Base-by-base conservation (phyloP, 768 basidiomycete genomes). In the Suillus bovinus region DNA sequence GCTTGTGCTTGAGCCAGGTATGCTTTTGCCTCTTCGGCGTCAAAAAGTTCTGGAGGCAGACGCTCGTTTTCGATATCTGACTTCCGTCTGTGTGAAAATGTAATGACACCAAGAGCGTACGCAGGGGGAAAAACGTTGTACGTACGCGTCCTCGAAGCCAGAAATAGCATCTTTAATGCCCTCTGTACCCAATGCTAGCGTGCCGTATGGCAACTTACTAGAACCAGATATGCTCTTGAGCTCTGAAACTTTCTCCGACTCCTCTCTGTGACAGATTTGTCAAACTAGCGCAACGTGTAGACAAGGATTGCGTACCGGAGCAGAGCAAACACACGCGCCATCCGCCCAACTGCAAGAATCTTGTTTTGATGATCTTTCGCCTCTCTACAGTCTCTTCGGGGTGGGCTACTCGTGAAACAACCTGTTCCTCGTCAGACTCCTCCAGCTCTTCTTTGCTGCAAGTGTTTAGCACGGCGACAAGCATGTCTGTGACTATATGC, bases 11-110 rank as follows among this genome's bases (percentile, higher is more conserved):
- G 74, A 52, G 71, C 65, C 61, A 91, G 70, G 65, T 86, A 84
- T 8, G 88, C 86, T 65, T 84, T 86, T 60, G 87, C 88, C 75
- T 90, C 87, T 60, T 74, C 73, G 6, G 87, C 88, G 70, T 98
- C 96, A 72, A 94, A 90, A 17, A 99, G 82, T 16, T 98, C 94
- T 2, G 96, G 96, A 3, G 96, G 97, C n/a, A 99, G 81, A 39
- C 95, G 90, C 76, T 99, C 97, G 77, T 99, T 99, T 78, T 99
- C 96, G 68, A 99, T 98, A 81, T 99, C 97, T 47, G 92, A 94
- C 79, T 95, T 95, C 64, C 95, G 93, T 49, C 94, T 96, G 67
- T 46, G 61, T 47, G n/a, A 17, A 20, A 31, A 36, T 54, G 27
- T 22, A 4, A 34, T 16, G 20, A 53, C 5, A 22, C 10, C 17